Evolutionary conservation across 768 basidiomycete species (phyloP), one percentile per base, ranked within the genome.

Genomic region (Calocybe indica): DNA sequence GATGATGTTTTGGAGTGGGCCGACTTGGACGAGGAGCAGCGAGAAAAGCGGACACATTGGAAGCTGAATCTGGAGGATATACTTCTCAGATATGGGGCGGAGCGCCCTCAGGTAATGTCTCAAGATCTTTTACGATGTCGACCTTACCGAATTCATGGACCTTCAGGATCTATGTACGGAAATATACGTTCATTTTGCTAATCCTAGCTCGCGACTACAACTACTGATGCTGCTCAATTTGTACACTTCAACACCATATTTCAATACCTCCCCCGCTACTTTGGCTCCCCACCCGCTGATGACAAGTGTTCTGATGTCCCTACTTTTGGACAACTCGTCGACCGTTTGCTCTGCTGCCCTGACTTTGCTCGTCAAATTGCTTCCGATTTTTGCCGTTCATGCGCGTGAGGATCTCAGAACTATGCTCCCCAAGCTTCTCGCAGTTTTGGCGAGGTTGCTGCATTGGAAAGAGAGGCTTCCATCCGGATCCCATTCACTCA

Each of bases 11-110:
- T 92, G 33, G 89, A 91, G 56, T 85, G 83, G 80, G 82, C 82
- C 10, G 78, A 74, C 37, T 65, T 89, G 46, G 78, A 83, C 56
- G 71, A 74, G 52, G 75, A 74, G 15, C 78, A 88, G 55, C 74
- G 82, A 43, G 76, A 78, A 46, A 75, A 72, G 57, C 72, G 75
- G 53, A 69, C 73, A 10, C 68, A 75, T 28, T 92, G 89, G 89
- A 91, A 89, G 63, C 63, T 67, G 29, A 92, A 88, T 59, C 67
- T 92, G 50, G 87, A 91, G 60, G 83, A 87, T 55, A 74, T 87
- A 13, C 69, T 92, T 37, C 70, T 88, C 36, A 74, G 69, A 45
- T 84, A 79, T 58, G 88, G 82, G 40, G 60, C 80, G 48, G 73
- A 79, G 54, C 63, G 72, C 47, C 85, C 87, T 15, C 64, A 80